These are phyloP conservation scores for Argentina anserina DNA, from an alignment of 306 rosid species.

Conservation along the genomic window DNA sequence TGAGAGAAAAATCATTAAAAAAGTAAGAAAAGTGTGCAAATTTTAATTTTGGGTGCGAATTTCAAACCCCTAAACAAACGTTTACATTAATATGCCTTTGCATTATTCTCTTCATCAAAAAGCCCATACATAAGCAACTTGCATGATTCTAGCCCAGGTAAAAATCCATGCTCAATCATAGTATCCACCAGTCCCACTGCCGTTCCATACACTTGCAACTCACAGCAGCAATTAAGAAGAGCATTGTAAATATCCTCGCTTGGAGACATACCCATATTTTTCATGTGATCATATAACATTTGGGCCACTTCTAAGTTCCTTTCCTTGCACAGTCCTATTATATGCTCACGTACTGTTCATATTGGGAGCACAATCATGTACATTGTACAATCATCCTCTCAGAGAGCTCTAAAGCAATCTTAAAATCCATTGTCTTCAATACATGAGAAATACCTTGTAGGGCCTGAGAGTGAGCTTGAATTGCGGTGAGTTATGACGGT, in stretches of 20 bases:
- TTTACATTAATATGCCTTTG: slow-evolving; percentile 43
- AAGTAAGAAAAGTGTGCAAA: no score
- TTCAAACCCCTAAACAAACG: no score
- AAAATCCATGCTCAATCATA: slow-evolving; percentile 52
- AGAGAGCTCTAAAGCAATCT: slow-evolving; percentile 52
- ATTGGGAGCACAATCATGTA: slow-evolving; percentile 43
- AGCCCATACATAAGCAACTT: slow-evolving; percentile 64
- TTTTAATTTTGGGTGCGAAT: no score
- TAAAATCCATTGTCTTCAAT: slow-evolving; percentile 61
- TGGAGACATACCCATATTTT: slow-evolving; percentile 40
- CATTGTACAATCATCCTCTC: slow-evolving; percentile 59
- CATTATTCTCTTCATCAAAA: slow-evolving; percentile 42
- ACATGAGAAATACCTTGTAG: slow-evolving; percentile 52
- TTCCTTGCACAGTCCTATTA: slow-evolving; percentile 68
- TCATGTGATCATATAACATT: slow-evolving; percentile 52
- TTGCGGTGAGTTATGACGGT: not conserved
- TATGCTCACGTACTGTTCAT: slow-evolving; percentile 54
- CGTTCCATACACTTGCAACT: slow-evolving; percentile 27
- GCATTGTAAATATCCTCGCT: slow-evolving; percentile 39
- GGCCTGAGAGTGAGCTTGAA: slow-evolving; percentile 63
- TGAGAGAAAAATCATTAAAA: no score
- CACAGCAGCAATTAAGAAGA: slow-evolving; percentile 17
- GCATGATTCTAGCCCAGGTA: slow-evolving; percentile 57
- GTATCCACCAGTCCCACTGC: slow-evolving; percentile 53
- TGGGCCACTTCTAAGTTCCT: slow-evolving; percentile 41